Conservation (phyloP, 2,329 filamentous ascomycete species). For the Fusarium pilosicola region DNA sequence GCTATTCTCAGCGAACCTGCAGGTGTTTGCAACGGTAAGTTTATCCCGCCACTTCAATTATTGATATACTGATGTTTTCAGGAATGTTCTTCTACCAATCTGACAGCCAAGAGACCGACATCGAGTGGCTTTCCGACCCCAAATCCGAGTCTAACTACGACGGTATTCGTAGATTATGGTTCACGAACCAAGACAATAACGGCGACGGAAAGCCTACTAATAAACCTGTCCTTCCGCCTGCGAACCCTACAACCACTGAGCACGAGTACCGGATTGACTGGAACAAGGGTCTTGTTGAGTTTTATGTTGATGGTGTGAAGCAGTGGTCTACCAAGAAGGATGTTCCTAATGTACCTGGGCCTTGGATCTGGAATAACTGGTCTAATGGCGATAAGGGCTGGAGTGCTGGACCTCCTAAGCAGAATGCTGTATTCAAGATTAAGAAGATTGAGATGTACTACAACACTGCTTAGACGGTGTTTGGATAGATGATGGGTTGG, state of each 20-base stretch:
- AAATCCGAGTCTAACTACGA: conserved; percentile 40
- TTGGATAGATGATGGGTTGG: accelerated
- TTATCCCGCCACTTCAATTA: accelerated
- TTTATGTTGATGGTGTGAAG: conserved; percentile 44
- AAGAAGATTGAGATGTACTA: conserved; percentile 47
- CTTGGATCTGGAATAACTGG: conserved; percentile 49
- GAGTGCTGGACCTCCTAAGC: conserved; percentile 44
- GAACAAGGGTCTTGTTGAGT: conserved; percentile 39
- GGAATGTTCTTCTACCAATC: conserved; percentile 47
- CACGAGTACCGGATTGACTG: conserved; percentile 49
- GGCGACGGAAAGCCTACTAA: conserved; percentile 30
- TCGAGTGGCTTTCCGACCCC: conserved; percentile 48
- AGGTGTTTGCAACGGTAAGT: conserved; percentile 47
- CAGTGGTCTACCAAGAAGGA: conserved; percentile 42
- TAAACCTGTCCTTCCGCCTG: conserved; percentile 29
- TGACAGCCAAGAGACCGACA: conserved; percentile 45
- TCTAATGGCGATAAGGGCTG: conserved; percentile 46
- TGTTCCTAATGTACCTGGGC: conserved; percentile 38
- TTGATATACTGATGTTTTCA: not conserved
- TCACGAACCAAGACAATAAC: conserved; percentile 46
- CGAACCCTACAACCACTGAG: conserved; percentile 40
- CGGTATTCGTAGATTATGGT: conserved; percentile 43
- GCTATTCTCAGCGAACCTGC: conserved; percentile 44
- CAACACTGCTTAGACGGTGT: conserved; percentile 35
- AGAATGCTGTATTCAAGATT: conserved; percentile 45